phyloP scores from a whole-genome alignment of 495 filamentous ascomycete genomes.

The Talaromyces adpressus region DNA sequence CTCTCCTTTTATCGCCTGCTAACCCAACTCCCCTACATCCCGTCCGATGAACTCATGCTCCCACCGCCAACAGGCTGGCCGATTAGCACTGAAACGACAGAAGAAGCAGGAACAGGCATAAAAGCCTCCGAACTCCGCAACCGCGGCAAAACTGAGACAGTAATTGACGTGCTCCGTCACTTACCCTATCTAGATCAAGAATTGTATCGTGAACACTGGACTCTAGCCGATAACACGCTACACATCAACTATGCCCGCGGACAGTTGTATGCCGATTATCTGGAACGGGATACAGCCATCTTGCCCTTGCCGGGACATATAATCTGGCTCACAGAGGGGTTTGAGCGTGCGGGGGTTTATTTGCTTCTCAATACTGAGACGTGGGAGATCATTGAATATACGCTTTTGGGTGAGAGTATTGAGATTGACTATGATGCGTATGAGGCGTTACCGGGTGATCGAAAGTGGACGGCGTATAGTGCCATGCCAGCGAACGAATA shows the following conservation, averaged over 20 bases:
- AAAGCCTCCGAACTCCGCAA: neutral
- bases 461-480: slow-evolving; percentile 3
- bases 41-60: slow-evolving; percentile 3
- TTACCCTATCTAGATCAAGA: slow-evolving; percentile 3
- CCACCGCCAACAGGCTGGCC: neutral
- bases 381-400: slow-evolving; percentile 8
- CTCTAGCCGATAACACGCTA: slow-evolving; percentile 3
- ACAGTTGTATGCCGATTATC: neutral
- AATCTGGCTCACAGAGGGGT: slow-evolving; percentile 4
- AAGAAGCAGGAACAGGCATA: neutral
- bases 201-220: neutral
- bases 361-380: slow-evolving; percentile 1
- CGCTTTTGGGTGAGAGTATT: neutral
- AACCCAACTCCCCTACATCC: slow-evolving; percentile 5
- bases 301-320: slow-evolving; percentile 4
- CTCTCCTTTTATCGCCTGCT: slow-evolving; percentile 1
- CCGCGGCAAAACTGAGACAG: slow-evolving; percentile 1
- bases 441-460: neutral
- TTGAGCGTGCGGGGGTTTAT: neutral
- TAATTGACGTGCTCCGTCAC: neutral
- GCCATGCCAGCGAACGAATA: neutral
- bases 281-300: neutral
- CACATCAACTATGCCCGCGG: slow-evolving; percentile 6
- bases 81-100: neutral
- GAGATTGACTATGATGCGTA: neutral